Percentiles rank a stretch among this genome's conserved stretches.
These are phyloP conservation scores for Hypoxylon sp. DNA, from an alignment of 2,329 filamentous ascomycete species.

Conservation along the genomic window DNA sequence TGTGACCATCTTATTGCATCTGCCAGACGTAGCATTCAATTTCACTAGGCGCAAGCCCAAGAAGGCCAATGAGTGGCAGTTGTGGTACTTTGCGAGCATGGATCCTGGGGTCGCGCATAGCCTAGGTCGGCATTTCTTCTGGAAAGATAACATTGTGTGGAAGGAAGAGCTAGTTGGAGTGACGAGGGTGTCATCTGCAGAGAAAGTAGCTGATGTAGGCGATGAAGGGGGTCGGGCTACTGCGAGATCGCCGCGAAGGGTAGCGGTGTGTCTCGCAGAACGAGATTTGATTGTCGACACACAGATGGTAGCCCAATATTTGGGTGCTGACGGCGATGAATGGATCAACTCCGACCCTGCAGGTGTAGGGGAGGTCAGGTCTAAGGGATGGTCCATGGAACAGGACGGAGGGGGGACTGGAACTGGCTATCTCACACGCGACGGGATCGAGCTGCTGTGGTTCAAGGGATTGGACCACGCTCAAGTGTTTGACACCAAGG, in stretches of 20 bases:
- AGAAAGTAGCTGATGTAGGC: conserved; percentile 5
- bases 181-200: conserved; percentile 11
- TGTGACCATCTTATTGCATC: conserved; percentile 72
- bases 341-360: conserved; percentile 35
- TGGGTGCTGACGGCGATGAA: conserved; percentile 53
- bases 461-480: conserved; percentile 70
- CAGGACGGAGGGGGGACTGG: conserved; percentile 22
- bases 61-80: conserved; percentile 72
- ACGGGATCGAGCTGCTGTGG: conserved; percentile 66
- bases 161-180: conserved; percentile 65
- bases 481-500: conserved; percentile 61
- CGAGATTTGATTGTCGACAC: conserved; percentile 73
- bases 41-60: conserved; percentile 65
- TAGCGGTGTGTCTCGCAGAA: conserved; percentile 67
- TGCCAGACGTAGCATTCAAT: conserved; percentile 76
- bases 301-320: conserved; percentile 63
- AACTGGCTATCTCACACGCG: conserved; percentile 37
- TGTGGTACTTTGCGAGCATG: conserved; percentile 75
- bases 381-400: conserved; percentile 43
- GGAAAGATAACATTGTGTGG: conserved; percentile 76
- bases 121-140: conserved; percentile 73
- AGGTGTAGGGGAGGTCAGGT: conserved; percentile 22
- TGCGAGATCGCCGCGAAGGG: conserved; percentile 39
- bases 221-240: conserved; percentile 9
- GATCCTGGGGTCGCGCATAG: conserved; percentile 73